Percentiles rank a stretch among this genome's conserved stretches.
Conservation (phyloP, 2,329 filamentous ascomycete genomes). For the Didymella pinodella region DNA sequence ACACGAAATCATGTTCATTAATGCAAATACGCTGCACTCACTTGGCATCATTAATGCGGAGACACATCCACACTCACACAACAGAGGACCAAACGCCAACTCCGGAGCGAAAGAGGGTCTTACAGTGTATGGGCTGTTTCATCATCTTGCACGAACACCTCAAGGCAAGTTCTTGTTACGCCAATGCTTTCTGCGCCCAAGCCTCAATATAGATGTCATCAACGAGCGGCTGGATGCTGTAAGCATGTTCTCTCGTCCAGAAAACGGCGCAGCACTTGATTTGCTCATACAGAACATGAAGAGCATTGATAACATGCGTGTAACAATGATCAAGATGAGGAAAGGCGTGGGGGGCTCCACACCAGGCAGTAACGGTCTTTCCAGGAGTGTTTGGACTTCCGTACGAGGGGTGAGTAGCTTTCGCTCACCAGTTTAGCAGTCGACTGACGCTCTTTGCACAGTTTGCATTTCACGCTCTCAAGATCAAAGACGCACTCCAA, state of each 20-base stretch:
- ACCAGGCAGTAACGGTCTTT: constrained; percentile 63
- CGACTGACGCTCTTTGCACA: constrained; percentile 41
- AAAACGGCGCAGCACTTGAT: constrained; percentile 67
- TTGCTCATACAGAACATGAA: constrained; percentile 69
- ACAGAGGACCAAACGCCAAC: constrained; percentile 70
- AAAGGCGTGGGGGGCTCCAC: constrained; percentile 73
- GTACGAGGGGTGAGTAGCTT: constrained; percentile 61
- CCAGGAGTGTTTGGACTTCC: constrained; percentile 75
- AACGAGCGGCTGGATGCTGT: constrained; percentile 75
- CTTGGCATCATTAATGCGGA: constrained; percentile 87
- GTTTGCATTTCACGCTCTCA: constrained; percentile 76
- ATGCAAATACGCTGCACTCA: constrained; percentile 78
- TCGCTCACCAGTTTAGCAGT: neutral
- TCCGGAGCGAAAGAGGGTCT: constrained; percentile 79
- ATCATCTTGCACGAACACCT: constrained; percentile 74
- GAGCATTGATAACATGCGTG: constrained; percentile 78
- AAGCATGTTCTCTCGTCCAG: constrained; percentile 68
- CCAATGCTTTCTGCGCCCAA: constrained; percentile 84
- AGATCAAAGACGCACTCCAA: constrained; percentile 70
- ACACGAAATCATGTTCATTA: constrained; percentile 74
- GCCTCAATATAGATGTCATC: constrained; percentile 72
- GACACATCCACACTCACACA: constrained; percentile 81
- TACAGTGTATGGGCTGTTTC: constrained; percentile 85
- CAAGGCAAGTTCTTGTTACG: constrained; percentile 79
- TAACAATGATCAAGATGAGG: constrained; percentile 72